phyloP scores from a whole-genome alignment of 305 asterid genomes.

The Fraxinus ornus region DNA sequence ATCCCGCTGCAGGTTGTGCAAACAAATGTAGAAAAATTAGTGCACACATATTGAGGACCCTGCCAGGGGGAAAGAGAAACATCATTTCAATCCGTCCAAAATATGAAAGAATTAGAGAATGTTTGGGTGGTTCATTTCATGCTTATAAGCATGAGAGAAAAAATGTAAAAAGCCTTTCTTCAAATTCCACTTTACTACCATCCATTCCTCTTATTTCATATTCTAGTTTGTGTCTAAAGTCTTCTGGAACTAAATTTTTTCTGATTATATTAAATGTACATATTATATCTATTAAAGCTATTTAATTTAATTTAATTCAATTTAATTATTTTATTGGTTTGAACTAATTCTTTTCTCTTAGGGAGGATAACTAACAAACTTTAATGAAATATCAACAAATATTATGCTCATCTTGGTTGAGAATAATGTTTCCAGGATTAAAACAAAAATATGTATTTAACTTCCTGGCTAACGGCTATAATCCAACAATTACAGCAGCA shows the following conservation, averaged over 20 bases:
- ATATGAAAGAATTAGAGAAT: conserved; percentile 8
- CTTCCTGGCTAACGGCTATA: background rate
- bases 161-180: background rate
- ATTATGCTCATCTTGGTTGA: background rate
- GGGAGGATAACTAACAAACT: background rate
- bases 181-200: background rate
- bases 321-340: background rate
- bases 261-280: background rate
- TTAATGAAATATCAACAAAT: background rate
- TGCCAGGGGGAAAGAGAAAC: conserved; percentile 44
- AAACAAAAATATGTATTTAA: background rate
- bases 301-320: background rate
- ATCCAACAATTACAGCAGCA: background rate
- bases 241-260: background rate
- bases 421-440: background rate
- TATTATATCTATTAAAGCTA: background rate
- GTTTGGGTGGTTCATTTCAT: background rate
- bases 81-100: conserved; percentile 27
- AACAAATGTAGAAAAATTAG: conserved; percentile 88
- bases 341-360: background rate
- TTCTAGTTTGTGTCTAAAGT: background rate
- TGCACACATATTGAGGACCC: conserved; percentile 99
- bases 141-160: background rate
- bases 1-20: conserved; percentile 97
- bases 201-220: background rate